Conservation (phyloP, 768 basidiomycete species). For the Lactifluus echinatus region DNA sequence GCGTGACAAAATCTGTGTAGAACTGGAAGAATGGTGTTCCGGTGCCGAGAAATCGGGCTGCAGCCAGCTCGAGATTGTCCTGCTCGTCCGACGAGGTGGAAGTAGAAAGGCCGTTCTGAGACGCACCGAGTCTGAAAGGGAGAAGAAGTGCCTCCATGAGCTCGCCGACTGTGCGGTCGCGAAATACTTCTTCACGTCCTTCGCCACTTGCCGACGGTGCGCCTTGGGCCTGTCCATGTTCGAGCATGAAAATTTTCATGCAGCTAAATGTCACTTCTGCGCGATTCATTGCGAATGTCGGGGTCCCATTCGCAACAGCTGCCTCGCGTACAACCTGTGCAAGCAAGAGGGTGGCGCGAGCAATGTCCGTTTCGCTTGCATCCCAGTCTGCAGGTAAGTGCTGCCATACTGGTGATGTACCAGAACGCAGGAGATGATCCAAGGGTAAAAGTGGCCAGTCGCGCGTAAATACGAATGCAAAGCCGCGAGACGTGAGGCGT, state of each 20-base stretch:
- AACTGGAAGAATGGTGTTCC: constrained; percentile 85
- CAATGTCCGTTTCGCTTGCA: constrained; percentile 69
- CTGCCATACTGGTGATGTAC: constrained; percentile 61
- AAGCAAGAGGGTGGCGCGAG: constrained; percentile 60
- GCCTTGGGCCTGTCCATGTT: constrained; percentile 56
- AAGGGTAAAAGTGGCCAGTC: constrained; percentile 69
- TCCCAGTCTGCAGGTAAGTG: constrained; percentile 64
- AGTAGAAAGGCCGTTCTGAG: constrained; percentile 21
- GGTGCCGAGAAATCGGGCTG: constrained; percentile 50
- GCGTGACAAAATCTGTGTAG: constrained; percentile 80
- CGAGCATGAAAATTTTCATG: constrained; percentile 95
- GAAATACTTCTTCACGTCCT: constrained; percentile 53
- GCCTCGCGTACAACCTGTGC: constrained; percentile 41
- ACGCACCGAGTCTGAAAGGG: constrained; percentile 38
- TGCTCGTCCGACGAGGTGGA: constrained; percentile 15
- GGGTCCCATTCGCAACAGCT: constrained; percentile 35
- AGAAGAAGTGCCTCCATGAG: constrained; percentile 53
- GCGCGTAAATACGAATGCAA: constrained; percentile 39
- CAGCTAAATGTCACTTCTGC: constrained; percentile 63
- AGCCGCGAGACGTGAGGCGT: constrained; percentile 27
- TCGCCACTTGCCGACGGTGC: constrained; percentile 25
- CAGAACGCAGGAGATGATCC: constrained; percentile 74
- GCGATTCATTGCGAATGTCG: constrained; percentile 35
- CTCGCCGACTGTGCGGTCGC: constrained; percentile 54
- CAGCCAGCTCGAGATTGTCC: constrained; percentile 42